phyloP scores from a whole-genome alignment of 73 alveolate species.

The Urostyla sp. region DNA sequence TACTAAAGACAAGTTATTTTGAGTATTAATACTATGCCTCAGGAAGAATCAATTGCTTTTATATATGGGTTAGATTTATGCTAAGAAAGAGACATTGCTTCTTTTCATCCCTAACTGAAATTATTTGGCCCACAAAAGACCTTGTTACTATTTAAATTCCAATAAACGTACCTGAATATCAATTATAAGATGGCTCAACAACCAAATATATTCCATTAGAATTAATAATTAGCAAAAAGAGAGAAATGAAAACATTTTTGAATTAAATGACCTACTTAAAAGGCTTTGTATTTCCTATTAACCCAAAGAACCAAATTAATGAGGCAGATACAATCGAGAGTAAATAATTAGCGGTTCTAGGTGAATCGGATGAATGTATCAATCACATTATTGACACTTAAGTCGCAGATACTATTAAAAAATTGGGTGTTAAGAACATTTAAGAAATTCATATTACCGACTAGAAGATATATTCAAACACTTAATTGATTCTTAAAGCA shows the following conservation, averaged over 20 bases:
- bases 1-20: slow-evolving; percentile 20
- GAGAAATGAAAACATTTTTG: slow-evolving; percentile 29
- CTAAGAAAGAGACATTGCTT: slow-evolving; percentile 24
- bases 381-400: slow-evolving; percentile 32
- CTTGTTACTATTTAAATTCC: slow-evolving; percentile 46
- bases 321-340: not conserved
- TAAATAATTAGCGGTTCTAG: slow-evolving; percentile 7
- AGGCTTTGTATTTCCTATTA: slow-evolving; percentile 18
- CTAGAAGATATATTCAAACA: slow-evolving; percentile 21
- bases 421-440: slow-evolving; percentile 4
- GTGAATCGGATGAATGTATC: slow-evolving; percentile 27
- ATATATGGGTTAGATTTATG: slow-evolving; percentile 7
- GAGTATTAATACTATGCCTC: slow-evolving; percentile 47
- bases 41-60: slow-evolving; percentile 42
- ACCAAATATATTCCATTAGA: slow-evolving; percentile 24
- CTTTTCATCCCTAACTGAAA: slow-evolving; percentile 6
- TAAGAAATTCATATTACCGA: slow-evolving; percentile 49
- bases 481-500: slow-evolving; percentile 12
- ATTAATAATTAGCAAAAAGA: slow-evolving; percentile 13
- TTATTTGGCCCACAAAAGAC: slow-evolving; percentile 49
- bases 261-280: slow-evolving; percentile 23
- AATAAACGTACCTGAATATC: slow-evolving; percentile 27
- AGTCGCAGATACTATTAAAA: slow-evolving; percentile 17
- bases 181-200: slow-evolving; percentile 13
- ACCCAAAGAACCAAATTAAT: not conserved